phyloP scores from a whole-genome alignment of 1,139 yeast species.

The Saccharomyces hybrid region DNA sequence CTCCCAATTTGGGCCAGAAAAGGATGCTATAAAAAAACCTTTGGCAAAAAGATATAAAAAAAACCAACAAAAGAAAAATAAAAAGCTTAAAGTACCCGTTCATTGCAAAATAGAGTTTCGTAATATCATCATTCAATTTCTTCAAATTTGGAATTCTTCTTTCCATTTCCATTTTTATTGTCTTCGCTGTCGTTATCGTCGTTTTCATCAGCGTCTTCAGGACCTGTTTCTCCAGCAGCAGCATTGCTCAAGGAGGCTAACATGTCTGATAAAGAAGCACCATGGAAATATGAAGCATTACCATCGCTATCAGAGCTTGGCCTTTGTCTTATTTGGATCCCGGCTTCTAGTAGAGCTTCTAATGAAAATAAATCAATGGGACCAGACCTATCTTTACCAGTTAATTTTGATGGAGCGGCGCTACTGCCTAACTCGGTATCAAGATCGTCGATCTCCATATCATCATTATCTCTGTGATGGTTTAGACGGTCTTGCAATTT shows the following conservation, averaged over 20 bases:
- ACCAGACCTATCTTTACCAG: conserved; percentile 6
- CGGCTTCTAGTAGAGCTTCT: conserved; percentile 29
- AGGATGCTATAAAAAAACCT: background rate
- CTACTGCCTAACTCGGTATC: conserved; percentile 8
- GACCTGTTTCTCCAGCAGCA: conserved; percentile 31
- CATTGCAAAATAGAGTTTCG: background rate
- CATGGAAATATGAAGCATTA: conserved; percentile 19
- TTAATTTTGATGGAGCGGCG: background rate
- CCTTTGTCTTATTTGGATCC: conserved; percentile 27
- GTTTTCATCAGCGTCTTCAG: conserved; percentile 22
- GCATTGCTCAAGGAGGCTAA: conserved; percentile 33
- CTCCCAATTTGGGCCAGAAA: background rate
- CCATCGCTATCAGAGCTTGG: conserved; percentile 10
- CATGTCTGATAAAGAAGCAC: conserved; percentile 29
- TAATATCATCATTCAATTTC: conserved; percentile 14
- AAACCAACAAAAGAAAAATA: conserved; percentile 3
- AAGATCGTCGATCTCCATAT: conserved; percentile 19
- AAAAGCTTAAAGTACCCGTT: background rate
- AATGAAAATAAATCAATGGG: conserved; percentile 24
- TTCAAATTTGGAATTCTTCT: conserved; percentile 17
- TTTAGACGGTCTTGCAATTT: conserved; percentile 16
- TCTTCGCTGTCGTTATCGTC: conserved; percentile 32
- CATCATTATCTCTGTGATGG: conserved; percentile 11
- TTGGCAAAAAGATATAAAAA: conserved; percentile 6
- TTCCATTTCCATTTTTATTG: conserved; percentile 23